A percentile compares a stretch with the other conserved stretches of the same genome.
phyloP scores from a whole-genome alignment of 805 yeast species.

The Candida adriatica region DNA sequence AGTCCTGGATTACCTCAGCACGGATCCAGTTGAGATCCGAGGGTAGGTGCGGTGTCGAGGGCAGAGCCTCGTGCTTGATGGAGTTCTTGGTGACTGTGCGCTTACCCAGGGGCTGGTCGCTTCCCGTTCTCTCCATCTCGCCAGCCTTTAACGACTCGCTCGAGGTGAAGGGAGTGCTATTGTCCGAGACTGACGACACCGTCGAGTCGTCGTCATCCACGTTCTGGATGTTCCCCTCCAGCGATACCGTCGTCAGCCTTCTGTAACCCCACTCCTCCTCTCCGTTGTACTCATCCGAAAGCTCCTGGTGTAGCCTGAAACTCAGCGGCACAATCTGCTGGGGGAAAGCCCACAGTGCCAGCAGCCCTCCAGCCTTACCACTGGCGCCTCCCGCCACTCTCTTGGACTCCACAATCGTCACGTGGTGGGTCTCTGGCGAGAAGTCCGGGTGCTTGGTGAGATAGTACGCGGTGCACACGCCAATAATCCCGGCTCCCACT shows the following conservation, averaged over 20 bases:
- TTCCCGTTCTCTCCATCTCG: slow-evolving; percentile 10
- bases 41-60: slow-evolving; percentile 37
- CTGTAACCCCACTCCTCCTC: slow-evolving; percentile 89
- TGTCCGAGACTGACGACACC: slow-evolving; percentile 1
- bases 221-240: slow-evolving; percentile 69
- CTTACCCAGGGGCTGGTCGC: slow-evolving; percentile 21
- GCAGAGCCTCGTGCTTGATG: slow-evolving; percentile 19
- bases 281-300: slow-evolving; percentile 77
- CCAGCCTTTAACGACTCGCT: slow-evolving; percentile 9
- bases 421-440: slow-evolving; percentile 65
- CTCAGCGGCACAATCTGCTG: slow-evolving; percentile 87
- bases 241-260: slow-evolving; percentile 73
- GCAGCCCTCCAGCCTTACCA: slow-evolving; percentile 94
- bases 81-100: slow-evolving; percentile 32
- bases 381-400: slow-evolving; percentile 96
- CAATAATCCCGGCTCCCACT: slow-evolving; percentile 94
- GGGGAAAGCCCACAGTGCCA: slow-evolving; percentile 97
- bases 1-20: slow-evolving; percentile 53
- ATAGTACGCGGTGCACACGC: slow-evolving; percentile 91
- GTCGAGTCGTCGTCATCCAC: slow-evolving; percentile 15
- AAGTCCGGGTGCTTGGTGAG: slow-evolving; percentile 77
- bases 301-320: slow-evolving; percentile 76
- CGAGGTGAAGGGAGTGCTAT: slow-evolving; percentile 9
- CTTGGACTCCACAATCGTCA: slow-evolving; percentile 80
- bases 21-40: slow-evolving; percentile 71